Conservation (phyloP, 2,329 filamentous ascomycete genomes). For the Phoma herbarum region DNA sequence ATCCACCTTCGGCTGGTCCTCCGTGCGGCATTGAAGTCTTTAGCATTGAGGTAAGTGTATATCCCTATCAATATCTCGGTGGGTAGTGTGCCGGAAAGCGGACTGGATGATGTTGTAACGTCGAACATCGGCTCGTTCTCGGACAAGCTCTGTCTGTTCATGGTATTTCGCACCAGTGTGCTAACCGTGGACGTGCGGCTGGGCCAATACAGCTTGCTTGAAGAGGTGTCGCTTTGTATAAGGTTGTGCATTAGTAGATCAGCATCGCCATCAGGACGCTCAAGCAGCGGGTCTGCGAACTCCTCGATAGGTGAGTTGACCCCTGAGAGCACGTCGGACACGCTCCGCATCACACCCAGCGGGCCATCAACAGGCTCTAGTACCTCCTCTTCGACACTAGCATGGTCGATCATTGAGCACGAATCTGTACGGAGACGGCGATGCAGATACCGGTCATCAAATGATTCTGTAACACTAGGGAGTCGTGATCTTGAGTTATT, state of each 20-base stretch:
- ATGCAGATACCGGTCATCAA: constrained; percentile 21
- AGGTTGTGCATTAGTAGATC: background rate
- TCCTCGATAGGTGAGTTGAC: constrained; percentile 34
- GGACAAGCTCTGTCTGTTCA: background rate
- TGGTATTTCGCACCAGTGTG: background rate
- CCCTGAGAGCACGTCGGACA: constrained; percentile 40
- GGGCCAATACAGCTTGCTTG: background rate
- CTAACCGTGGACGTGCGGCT: background rate
- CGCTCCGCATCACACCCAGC: constrained; percentile 30
- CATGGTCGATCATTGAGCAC: constrained; percentile 31
- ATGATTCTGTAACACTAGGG: constrained; percentile 29
- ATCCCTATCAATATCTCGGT: constrained; percentile 53
- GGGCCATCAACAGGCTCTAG: constrained; percentile 34
- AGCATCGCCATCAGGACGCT: constrained; percentile 16
- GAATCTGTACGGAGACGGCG: constrained; percentile 32
- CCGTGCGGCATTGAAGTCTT: constrained; percentile 68
- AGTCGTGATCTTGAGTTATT: constrained; percentile 31
- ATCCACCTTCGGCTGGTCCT: constrained; percentile 69
- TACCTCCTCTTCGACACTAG: constrained; percentile 33
- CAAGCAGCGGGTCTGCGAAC: constrained; percentile 14
- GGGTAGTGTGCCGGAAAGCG: constrained; percentile 49
- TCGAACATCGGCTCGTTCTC: background rate
- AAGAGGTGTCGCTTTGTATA: background rate
- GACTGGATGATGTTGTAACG: constrained; percentile 34
- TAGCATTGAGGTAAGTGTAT: constrained; percentile 48